Conservation (phyloP, 192 early-diverging fungal genomes). For the Pilaira anomala region DNA sequence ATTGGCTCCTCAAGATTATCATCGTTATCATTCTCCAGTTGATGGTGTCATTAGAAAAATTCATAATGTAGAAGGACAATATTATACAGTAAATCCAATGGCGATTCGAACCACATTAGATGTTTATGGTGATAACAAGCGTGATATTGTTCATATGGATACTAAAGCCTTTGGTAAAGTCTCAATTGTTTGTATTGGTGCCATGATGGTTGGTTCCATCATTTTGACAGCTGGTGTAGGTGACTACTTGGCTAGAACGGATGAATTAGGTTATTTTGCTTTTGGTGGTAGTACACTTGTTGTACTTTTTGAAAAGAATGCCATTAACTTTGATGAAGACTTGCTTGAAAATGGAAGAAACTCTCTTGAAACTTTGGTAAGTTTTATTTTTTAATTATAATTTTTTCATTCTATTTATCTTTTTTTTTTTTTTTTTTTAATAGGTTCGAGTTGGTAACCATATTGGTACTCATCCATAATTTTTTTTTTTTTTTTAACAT, state of each 20-base stretch:
- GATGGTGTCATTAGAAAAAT: conserved; percentile 58
- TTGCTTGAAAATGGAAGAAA: conserved; percentile 60
- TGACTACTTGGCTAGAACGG: conserved; percentile 51
- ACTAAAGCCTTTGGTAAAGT: conserved; percentile 66
- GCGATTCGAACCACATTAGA: conserved; percentile 67
- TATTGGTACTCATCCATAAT: conserved; percentile 7
- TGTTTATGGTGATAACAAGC: conserved; percentile 79
- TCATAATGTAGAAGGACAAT: conserved; percentile 56
- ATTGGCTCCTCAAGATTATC: conserved; percentile 84
- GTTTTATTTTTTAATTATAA: conserved; percentile 18
- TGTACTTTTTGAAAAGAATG: conserved; percentile 59
- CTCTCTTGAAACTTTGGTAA: conserved; percentile 65
- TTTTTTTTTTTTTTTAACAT: no score
- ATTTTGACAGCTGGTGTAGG: conserved; percentile 47
- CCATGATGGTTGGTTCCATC: conserved; percentile 85
- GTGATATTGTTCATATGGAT: conserved; percentile 62
- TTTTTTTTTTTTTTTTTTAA: no score
- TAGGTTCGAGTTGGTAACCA: conserved; percentile 16
- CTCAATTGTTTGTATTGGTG: conserved; percentile 68
- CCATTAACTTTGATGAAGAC: conserved; percentile 67
- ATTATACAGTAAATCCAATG: conserved; percentile 86
- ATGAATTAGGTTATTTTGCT: conserved; percentile 80
- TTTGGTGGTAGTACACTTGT: conserved; percentile 82
- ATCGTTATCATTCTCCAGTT: conserved; percentile 72
- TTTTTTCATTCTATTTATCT: no score